These are phyloP conservation scores for Taiwanofungus camphoratus DNA, from an alignment of 1,284 basidiomycete genomes.

Conservation along the genomic window DNA sequence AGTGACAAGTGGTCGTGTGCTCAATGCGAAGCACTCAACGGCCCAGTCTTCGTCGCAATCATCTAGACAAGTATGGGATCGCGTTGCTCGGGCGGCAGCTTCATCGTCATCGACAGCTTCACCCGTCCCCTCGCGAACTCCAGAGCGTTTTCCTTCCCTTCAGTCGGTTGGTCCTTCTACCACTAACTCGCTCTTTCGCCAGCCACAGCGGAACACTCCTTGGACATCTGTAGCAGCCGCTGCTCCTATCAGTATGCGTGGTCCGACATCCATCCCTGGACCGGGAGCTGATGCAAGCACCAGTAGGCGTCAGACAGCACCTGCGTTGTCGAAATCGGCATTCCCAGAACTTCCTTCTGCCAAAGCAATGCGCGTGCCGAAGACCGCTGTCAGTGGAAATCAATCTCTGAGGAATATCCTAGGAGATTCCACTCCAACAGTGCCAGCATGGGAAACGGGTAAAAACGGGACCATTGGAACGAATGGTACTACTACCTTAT, in stretches of 20 bases:
- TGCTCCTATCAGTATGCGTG: constrained; percentile 17
- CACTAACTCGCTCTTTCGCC: constrained; percentile 34
- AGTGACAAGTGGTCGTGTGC: constrained; percentile 73
- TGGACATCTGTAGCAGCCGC: constrained; percentile 40
- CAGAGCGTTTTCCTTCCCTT: constrained; percentile 45
- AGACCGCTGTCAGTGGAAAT: constrained; percentile 57
- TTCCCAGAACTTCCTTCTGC: constrained; percentile 69
- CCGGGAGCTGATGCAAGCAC: no score
- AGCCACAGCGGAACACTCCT: constrained; percentile 47
- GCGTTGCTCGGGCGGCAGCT: constrained; percentile 80
- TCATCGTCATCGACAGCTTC: constrained; percentile 40
- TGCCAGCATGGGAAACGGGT: constrained; percentile 45
- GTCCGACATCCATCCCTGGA: constrained; percentile 25
- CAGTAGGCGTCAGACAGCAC: constrained; percentile 26
- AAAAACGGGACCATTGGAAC: constrained; percentile 38
- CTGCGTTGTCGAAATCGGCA: constrained; percentile 47
- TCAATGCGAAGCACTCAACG: constrained; percentile 78
- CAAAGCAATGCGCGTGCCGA: constrained; percentile 33
- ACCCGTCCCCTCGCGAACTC: constrained; percentile 19
- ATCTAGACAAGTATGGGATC: constrained; percentile 73
- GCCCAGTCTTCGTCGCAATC: constrained; percentile 51
- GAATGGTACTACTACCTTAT: constrained; percentile 49
- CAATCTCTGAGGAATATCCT: constrained; percentile 66
- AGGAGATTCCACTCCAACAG: constrained; percentile 44
- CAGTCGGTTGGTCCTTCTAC: constrained; percentile 26